Evolutionary conservation across 176 grass and related monocot species (phyloP).

Genomic region (Tuctoria greenei): DNA sequence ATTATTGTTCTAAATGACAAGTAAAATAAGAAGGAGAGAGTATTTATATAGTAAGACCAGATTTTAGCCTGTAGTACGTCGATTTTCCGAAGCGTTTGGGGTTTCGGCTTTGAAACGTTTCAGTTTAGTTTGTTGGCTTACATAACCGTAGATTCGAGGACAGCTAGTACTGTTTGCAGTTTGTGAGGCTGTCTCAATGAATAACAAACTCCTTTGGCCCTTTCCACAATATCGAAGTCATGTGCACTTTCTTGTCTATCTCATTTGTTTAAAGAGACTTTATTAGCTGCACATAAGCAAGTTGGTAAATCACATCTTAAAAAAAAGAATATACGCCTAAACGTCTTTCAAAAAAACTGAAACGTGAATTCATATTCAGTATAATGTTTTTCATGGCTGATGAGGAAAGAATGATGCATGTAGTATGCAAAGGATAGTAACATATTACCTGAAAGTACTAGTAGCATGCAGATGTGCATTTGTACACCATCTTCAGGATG

Average conservation of each 20-base stretch:
- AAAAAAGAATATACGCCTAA: background rate
- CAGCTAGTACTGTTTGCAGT: constrained; percentile 7
- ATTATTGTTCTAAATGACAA: too few relatives aligned
- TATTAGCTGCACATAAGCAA: background rate
- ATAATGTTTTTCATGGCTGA: background rate
- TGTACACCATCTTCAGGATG: constrained; percentile 10
- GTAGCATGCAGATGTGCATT: constrained; percentile 32
- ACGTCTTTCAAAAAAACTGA: background rate
- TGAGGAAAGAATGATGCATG: background rate
- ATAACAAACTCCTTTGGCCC: constrained; percentile 43
- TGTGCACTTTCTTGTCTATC: constrained; percentile 4
- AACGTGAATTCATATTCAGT: background rate
- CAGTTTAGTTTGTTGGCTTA: constrained; percentile 36
- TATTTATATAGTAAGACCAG: too few relatives aligned
- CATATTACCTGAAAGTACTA: constrained; percentile 40
- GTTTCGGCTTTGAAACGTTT: too few relatives aligned
- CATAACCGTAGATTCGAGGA: constrained; percentile 39
- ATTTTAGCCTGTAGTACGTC: too few relatives aligned
- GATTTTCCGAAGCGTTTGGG: too few relatives aligned
- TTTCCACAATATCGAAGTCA: constrained; percentile 43
- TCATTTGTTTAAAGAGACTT: constrained; percentile 35
- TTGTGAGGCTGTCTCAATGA: constrained; percentile 34
- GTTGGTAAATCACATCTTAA: constrained; percentile 4
- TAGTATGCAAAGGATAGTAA: constrained; percentile 31
- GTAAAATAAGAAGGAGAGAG: too few relatives aligned